Evolutionary conservation across 2,329 filamentous ascomycete species (phyloP), one percentile per base, ranked within the genome.

Genomic region (Fusarium chuoi): DNA sequence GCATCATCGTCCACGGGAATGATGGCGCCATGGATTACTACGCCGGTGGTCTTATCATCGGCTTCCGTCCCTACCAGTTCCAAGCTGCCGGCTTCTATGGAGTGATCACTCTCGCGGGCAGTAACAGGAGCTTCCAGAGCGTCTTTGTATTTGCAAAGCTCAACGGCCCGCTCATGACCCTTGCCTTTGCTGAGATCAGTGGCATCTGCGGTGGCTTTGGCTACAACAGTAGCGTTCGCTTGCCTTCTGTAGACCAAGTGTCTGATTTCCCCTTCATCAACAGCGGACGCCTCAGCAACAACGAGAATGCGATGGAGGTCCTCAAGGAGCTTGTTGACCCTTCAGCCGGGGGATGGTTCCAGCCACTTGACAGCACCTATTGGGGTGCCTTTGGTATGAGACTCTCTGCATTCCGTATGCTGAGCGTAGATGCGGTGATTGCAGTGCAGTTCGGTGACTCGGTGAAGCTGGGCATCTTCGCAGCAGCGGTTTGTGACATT

Each of bases 31-130:
- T 78, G 11, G 76, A 82, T 5, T 80, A 79, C 54, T 86, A 83
- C 55, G 75, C 76, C 5, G 84, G 84, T 2, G 84, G 82, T 2
- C 45, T 84, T 5, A 75, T 79, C 24, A 58, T 86, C 17, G 77
- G 77, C 3, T 82, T 81, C 61, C 41, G 62, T 2, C 79, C 82
- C 0, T 86, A 81, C 38, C 77, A 78, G 18, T 80, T 87, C 70
- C 44, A 80, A 39, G 85, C 84, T 0, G 82, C 81, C 0, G 85
- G 84, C 12, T 81, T 80, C 65, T 86, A 86, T 70, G 82, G 82
- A 11, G 49, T 65, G 0, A 58, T 63, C 13, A 75, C 66, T 8
- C 68, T 67, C 13, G 44, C 72, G 6, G 73, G 67, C 26, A 48
- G 26, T 28, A 35, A 8, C 48, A 24, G 30, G 6, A 66, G 66